Base-by-base conservation (phyloP, 495 filamentous ascomycete species). In the Penicillium verhagenii region DNA sequence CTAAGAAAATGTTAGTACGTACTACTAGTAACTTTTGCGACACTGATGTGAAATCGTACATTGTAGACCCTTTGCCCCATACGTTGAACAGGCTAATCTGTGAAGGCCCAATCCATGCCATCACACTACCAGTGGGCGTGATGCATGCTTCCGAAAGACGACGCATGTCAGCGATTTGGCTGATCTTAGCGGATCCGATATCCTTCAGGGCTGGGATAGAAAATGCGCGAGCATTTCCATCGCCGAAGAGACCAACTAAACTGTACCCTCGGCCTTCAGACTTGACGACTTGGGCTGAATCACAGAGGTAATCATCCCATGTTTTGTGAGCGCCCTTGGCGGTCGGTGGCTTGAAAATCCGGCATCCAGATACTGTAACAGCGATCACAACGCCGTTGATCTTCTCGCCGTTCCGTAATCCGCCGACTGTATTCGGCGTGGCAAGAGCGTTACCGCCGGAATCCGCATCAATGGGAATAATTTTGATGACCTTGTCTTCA, bases 91-190 rank as follows among this genome's bases (percentile, higher is more conserved):
- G 66, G 6, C 85, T 84, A 13, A 96, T 69, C 69, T 98, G 91
- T 0, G 90, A 88, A 1, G 94, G 93, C 0, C 91, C 90, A n/a
- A 83, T 86, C 91, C 92, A 97, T 46, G 85, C 86, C 47, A 97
- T 76, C 47, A 97, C 79, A 53, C 90, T 87, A 13, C 94, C 92
- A 10, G 86, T 85, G 33, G 80, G 78, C 1, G 89, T 87, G 31
- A 97, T 82, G 35, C 84, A 71, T 3, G 87, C 76, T 20, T 87
- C 84, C 2, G 78, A 68, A 28, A 87, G 78, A n/a, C 91, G 82
- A 25, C 79, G 82, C 39, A 86, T 79, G 64, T 97, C 93, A 18
- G 95, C 77, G 63, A 79, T 76, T 23, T 86, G 76, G 18, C 71
- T 71, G 6, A 95, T 70, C 2, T 74, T 76, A 11, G 79, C 74